Evolutionary conservation across 2,329 filamentous ascomycete genomes (phyloP).

Genomic region (Magnaporthales sp.): DNA sequence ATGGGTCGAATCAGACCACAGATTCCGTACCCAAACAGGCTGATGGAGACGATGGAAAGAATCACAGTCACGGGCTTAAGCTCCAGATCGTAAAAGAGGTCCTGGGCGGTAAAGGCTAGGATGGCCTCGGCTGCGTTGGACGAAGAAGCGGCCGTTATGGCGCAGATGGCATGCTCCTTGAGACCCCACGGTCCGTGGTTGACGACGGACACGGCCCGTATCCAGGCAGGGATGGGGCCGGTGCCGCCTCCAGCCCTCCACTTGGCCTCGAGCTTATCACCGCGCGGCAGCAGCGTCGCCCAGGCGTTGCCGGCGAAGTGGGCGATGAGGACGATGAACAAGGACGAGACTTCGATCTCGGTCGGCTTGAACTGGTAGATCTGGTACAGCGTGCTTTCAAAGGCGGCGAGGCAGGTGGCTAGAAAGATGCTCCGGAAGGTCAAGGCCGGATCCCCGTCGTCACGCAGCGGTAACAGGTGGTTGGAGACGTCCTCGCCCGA

Average conservation of each 20-base stretch:
- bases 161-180: slow-evolving; percentile 46
- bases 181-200: slow-evolving; percentile 43
- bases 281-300: not conserved
- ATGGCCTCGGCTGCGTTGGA: slow-evolving; percentile 36
- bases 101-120: slow-evolving; percentile 36
- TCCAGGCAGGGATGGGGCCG: slow-evolving; percentile 24
- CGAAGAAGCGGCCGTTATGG: slow-evolving; percentile 45
- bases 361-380: not conserved
- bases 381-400: not conserved
- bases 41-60: slow-evolving; percentile 41
- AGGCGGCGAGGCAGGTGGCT: not conserved
- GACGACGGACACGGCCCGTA: slow-evolving; percentile 32
- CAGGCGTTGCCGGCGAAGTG: not conserved
- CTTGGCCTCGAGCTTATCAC: not conserved
- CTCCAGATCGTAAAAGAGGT: slow-evolving; percentile 41
- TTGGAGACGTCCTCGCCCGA: not conserved
- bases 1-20: slow-evolving; percentile 10
- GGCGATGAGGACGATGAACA: not conserved
- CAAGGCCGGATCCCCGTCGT: not conserved
- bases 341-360: not conserved
- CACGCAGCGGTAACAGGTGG: not conserved
- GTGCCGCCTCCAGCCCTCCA: not conserved
- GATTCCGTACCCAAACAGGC: slow-evolving; percentile 45
- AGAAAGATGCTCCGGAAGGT: not conserved
- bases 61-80: slow-evolving; percentile 36